These are phyloP conservation scores for Larix sibirica DNA, from an alignment of 83 land plant species.

Conservation along the genomic window DNA sequence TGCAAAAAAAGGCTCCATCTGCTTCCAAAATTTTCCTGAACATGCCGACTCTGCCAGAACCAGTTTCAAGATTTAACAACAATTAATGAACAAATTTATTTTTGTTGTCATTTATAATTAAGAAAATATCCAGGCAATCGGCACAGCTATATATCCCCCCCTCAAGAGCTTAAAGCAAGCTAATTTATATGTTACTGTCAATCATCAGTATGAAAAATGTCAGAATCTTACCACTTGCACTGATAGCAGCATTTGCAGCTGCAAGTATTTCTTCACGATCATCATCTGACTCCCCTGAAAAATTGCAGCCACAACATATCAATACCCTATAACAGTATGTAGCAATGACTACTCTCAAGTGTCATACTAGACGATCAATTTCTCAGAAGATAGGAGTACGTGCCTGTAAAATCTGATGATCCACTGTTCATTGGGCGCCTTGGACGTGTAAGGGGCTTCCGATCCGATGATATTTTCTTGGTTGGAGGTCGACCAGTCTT, in stretches of 20 bases:
- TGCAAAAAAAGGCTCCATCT: conserved; percentile 74
- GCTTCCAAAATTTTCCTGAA: conserved; percentile 79
- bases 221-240: conserved; percentile 62
- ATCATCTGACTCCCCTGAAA: conserved; percentile 89
- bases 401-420: conserved; percentile 61
- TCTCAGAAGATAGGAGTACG: conserved; percentile 6
- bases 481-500: conserved; percentile 91
- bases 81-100: background rate
- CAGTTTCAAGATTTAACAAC: background rate
- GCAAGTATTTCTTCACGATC: conserved; percentile 83
- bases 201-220: background rate
- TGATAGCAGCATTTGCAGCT: conserved; percentile 65
- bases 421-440: conserved; percentile 42
- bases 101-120: background rate
- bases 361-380: background rate
- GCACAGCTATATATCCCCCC: background rate
- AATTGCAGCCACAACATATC: background rate
- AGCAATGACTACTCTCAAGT: background rate
- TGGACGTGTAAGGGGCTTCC: conserved; percentile 68
- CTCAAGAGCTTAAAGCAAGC: background rate
- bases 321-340: background rate
- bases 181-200: background rate
- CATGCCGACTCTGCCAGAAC: conserved; percentile 75
- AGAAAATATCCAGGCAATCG: background rate
- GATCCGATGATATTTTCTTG: conserved; percentile 68